Evolutionary conservation across 306 rosid genomes (phyloP).

Genomic region (Vigna unguiculata): DNA sequence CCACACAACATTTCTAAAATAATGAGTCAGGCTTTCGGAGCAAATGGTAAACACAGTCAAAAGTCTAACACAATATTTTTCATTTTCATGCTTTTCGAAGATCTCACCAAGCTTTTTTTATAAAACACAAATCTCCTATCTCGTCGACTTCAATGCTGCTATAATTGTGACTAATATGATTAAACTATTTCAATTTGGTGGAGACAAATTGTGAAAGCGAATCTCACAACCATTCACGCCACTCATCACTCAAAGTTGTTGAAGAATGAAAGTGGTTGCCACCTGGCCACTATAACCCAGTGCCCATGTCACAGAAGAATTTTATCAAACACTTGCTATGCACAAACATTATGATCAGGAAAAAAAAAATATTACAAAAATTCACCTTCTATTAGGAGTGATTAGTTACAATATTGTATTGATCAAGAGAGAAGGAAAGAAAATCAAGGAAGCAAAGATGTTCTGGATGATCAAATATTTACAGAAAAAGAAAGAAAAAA

Average conservation of each 20-base stretch:
- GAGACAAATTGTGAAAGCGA: conserved; percentile 1
- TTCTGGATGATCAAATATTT: neutral
- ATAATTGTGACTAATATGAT: neutral
- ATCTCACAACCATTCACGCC: neutral
- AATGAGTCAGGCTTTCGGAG: neutral
- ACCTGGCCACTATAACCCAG: neutral
- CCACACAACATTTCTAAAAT: too few relatives aligned
- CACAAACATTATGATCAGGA: too few relatives aligned
- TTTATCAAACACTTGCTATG: neutral
- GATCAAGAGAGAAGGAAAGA: neutral
- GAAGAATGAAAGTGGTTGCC: neutral
- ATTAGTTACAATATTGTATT: too few relatives aligned
- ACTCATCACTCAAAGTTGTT: conserved; percentile 11
- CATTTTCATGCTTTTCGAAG: neutral
- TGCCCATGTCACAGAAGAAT: too few relatives aligned
- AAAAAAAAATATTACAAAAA: too few relatives aligned
- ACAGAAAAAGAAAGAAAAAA: neutral
- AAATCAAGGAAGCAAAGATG: neutral
- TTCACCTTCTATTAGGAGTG: too few relatives aligned
- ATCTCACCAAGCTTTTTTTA: neutral
- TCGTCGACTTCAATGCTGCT: neutral
- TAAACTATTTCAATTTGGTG: neutral
- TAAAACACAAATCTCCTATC: neutral
- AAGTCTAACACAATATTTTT: neutral
- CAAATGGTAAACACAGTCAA: neutral